Evolutionary conservation across 2,329 filamentous ascomycete species (phyloP).

Genomic region (Graphiopsis chlorocephala): DNA sequence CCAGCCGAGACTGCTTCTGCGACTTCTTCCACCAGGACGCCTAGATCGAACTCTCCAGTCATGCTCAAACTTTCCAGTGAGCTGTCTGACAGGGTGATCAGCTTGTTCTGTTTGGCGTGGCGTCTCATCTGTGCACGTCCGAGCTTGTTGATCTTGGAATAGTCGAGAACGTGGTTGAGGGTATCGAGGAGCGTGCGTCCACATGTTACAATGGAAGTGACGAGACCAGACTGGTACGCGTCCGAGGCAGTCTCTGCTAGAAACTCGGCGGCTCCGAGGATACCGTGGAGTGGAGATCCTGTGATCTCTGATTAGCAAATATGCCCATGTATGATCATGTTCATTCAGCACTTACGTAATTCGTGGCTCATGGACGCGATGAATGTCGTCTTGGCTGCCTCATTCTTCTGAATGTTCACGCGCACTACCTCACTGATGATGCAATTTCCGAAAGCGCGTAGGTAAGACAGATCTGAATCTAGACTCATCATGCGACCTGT

Average conservation of each 20-base stretch:
- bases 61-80: constrained; percentile 31
- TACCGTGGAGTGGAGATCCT: constrained; percentile 43
- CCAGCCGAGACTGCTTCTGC: constrained; percentile 55
- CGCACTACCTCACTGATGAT: constrained; percentile 40
- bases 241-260: constrained; percentile 44
- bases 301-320: not conserved
- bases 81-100: constrained; percentile 30
- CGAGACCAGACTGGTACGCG: constrained; percentile 42
- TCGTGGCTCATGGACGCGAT: constrained; percentile 53
- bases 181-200: constrained; percentile 50
- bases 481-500: constrained; percentile 39
- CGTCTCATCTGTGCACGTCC: constrained; percentile 25
- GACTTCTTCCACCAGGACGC: constrained; percentile 51
- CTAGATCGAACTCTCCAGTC: constrained; percentile 42
- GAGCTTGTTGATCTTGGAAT: constrained; percentile 45
- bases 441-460: constrained; percentile 41
- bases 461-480: constrained; percentile 41
- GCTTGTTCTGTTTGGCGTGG: constrained; percentile 26
- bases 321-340: not conserved
- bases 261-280: constrained; percentile 48
- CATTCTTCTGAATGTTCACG: constrained; percentile 38
- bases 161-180: constrained; percentile 41
- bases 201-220: constrained; percentile 49
- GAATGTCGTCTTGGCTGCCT: constrained; percentile 50
- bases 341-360: constrained; percentile 31